Conservation (phyloP, 2,329 filamentous ascomycete species). For the Aspergillus alliaceus region DNA sequence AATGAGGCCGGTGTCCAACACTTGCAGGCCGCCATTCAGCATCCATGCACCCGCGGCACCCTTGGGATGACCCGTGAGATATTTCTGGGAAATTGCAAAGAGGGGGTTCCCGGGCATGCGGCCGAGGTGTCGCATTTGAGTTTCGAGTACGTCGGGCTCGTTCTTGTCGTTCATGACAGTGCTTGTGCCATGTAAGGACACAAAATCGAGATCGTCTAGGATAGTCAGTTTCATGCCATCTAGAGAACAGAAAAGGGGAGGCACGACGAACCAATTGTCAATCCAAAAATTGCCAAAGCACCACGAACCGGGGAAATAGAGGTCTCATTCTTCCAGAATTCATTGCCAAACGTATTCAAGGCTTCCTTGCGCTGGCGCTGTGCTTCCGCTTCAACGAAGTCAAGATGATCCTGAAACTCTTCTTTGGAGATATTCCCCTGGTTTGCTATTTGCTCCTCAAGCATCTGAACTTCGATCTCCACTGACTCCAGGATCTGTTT, state of each 20-base stretch:
- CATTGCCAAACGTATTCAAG: constrained; percentile 91
- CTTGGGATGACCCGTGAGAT: constrained; percentile 97
- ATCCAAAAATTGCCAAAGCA: constrained; percentile 94
- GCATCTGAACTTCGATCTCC: constrained; percentile 59
- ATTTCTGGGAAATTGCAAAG: constrained; percentile 98
- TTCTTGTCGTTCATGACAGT: constrained; percentile 99
- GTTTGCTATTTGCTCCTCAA: constrained; percentile 58
- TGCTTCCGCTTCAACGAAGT: constrained; percentile 85
- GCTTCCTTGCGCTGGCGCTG: constrained; percentile 90
- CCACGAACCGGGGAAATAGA: constrained; percentile 93
- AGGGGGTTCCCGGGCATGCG: constrained; percentile 95
- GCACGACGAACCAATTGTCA: constrained; percentile 63
- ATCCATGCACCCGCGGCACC: constrained; percentile 99
- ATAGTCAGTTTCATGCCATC: not conserved
- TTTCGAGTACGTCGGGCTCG: constrained; percentile 94
- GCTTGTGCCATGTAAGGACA: constrained; percentile 98
- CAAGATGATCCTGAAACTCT: constrained; percentile 80
- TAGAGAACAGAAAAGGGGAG: not conserved
- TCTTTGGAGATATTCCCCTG: constrained; percentile 90
- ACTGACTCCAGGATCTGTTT: constrained; percentile 89
- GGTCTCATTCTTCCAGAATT: constrained; percentile 96
- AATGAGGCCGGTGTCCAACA: constrained; percentile 89
- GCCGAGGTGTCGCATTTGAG: constrained; percentile 92
- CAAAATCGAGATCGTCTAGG: constrained; percentile 81
- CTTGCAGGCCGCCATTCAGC: constrained; percentile 97